Evolutionary conservation across 139 green algal species (phyloP).

Genomic region (Desmodesmus armatus): DNA sequence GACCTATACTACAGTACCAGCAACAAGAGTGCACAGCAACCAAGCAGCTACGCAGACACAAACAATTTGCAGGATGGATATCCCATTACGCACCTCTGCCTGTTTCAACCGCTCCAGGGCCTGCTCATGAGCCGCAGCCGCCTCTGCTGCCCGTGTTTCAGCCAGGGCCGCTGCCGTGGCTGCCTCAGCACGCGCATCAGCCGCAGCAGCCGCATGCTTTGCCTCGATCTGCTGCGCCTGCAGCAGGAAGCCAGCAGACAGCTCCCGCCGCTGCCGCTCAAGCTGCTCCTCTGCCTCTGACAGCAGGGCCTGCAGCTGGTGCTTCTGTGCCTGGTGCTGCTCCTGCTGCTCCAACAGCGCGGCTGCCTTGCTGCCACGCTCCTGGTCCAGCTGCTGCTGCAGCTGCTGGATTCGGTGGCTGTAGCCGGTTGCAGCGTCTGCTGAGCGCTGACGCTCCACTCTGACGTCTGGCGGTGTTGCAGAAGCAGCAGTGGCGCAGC

Average conservation of each 20-base stretch:
- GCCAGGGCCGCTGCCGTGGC: constrained; percentile 35
- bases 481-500: neutral
- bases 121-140: constrained; percentile 47
- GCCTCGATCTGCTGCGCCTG: constrained; percentile 62
- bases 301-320: constrained; percentile 53
- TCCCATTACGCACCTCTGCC: constrained; percentile 54
- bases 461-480: neutral
- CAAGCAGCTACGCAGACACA: neutral
- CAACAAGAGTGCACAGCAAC: neutral
- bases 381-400: constrained; percentile 33
- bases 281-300: constrained; percentile 61
- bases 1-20: neutral
- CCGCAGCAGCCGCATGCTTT: constrained; percentile 3
- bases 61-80: neutral
- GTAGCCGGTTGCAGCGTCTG: constrained; percentile 25
- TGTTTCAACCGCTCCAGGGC: constrained; percentile 47
- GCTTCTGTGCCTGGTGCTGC: constrained; percentile 31
- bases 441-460: constrained; percentile 6
- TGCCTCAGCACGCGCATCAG: constrained; percentile 24
- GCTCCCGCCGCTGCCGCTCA: constrained; percentile 60
- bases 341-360: constrained; percentile 50
- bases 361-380: constrained; percentile 18
- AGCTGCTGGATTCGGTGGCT: constrained; percentile 33
- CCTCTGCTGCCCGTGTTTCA: constrained; percentile 55
- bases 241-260: constrained; percentile 53